These are phyloP conservation scores for Alternaria ethzedia DNA, from an alignment of 2,329 filamentous ascomycete species.

Conservation along the genomic window DNA sequence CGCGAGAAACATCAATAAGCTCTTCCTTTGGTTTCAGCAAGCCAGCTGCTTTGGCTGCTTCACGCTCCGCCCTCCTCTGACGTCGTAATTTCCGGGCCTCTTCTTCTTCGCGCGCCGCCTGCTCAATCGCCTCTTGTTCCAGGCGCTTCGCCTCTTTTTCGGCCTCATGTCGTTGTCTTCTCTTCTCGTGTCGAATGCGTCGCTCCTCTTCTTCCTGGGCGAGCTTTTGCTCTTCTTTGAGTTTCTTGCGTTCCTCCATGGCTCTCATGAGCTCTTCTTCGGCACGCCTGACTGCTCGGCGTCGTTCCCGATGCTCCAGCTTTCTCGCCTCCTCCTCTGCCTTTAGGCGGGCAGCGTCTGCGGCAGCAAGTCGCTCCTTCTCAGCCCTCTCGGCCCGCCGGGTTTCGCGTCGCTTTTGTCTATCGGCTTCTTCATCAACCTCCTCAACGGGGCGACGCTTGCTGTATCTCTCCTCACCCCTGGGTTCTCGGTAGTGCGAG, in stretches of 20 bases:
- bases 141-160: slow-evolving; percentile 28
- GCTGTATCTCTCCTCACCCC: slow-evolving; percentile 35
- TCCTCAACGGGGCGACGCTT: slow-evolving; percentile 36
- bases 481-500: slow-evolving; percentile 35
- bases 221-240: slow-evolving; percentile 26
- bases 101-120: slow-evolving; percentile 28
- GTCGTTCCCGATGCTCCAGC: slow-evolving; percentile 38
- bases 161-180: slow-evolving; percentile 34
- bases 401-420: slow-evolving; percentile 35
- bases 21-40: slow-evolving; percentile 18
- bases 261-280: slow-evolving; percentile 28
- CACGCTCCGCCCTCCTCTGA: slow-evolving; percentile 34
- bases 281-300: slow-evolving; percentile 30
- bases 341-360: slow-evolving; percentile 28
- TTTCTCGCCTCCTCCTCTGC: slow-evolving; percentile 33
- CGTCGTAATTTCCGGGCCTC: slow-evolving; percentile 33
- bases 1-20: slow-evolving; percentile 22
- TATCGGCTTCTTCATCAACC: slow-evolving; percentile 35
- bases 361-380: slow-evolving; percentile 33
- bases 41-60: slow-evolving; percentile 28
- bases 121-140: slow-evolving; percentile 20
- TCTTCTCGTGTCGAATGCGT: slow-evolving; percentile 35
- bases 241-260: slow-evolving; percentile 27
- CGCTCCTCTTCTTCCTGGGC: slow-evolving; percentile 37
- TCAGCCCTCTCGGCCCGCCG: slow-evolving; percentile 39